Evolutionary conservation across 2,329 filamentous ascomycete species (phyloP).

Genomic region (Delphinella strobiligena): DNA sequence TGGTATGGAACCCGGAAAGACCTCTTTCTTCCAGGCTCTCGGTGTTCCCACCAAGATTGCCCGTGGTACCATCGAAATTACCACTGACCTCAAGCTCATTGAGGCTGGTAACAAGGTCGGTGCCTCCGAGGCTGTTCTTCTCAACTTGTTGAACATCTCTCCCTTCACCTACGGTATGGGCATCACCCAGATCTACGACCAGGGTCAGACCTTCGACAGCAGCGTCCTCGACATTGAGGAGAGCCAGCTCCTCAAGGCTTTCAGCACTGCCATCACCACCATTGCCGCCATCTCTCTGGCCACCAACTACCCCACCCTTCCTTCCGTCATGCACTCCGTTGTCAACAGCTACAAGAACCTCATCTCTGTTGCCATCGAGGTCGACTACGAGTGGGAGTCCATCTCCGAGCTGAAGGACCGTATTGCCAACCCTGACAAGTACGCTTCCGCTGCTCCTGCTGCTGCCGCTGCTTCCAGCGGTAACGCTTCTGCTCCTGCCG

Average conservation of each 20-base stretch:
- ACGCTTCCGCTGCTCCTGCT: slow-evolving; percentile 69
- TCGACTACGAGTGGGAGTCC: slow-evolving; percentile 86
- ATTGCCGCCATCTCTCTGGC: slow-evolving; percentile 88
- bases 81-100: slow-evolving; percentile 92
- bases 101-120: slow-evolving; percentile 90
- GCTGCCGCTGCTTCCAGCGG: slow-evolving; percentile 46
- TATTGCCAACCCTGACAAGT: slow-evolving; percentile 96
- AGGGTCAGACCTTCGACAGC: slow-evolving; percentile 83
- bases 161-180: slow-evolving; percentile 99
- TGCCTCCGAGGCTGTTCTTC: slow-evolving; percentile 93
- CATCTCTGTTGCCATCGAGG: slow-evolving; percentile 77
- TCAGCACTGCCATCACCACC: slow-evolving; percentile 70
- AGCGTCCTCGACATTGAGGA: slow-evolving; percentile 87
- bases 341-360: slow-evolving; percentile 98
- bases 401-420: slow-evolving; percentile 98
- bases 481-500: slow-evolving; percentile 37
- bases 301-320: slow-evolving; percentile 87
- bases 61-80: slow-evolving; percentile 99
- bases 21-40: slow-evolving; percentile 99
- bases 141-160: slow-evolving; percentile 99
- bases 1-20: slow-evolving; percentile 99
- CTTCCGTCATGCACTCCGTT: slow-evolving; percentile 90
- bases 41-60: slow-evolving; percentile 99
- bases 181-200: slow-evolving; percentile 91
- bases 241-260: slow-evolving; percentile 77